Evolutionary conservation across 768 basidiomycete genomes (phyloP), one percentile per base, ranked within the genome.

Genomic region (Pulveroboletus sp.): DNA sequence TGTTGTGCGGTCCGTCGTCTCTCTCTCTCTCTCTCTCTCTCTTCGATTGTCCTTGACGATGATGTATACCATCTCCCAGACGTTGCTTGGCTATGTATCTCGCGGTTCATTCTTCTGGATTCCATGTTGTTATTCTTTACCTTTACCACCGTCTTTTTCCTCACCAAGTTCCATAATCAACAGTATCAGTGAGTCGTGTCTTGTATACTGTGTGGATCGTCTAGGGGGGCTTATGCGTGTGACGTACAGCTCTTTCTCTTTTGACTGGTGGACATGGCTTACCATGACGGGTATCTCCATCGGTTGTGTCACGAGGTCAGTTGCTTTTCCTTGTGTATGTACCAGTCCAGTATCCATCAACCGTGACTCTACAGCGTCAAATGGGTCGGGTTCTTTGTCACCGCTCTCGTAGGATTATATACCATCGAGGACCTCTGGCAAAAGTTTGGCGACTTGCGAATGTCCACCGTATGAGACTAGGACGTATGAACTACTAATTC

Each of bases 71-170:
- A 4, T 36, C 31, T n/a, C 21, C 2, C 27, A 96, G 96, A 99
- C 71, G 83, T 97, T 53, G 94, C 89, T 54, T 99, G 94, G 96
- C 69, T 98, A 39, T 88, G 85, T 60, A 99, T 98, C 65, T 95
- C 93, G 27, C 84, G 95, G 24, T 99, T 99, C 68, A 93, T 98
- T 70, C 83, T 99, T 33, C 76, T 99, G 61, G 96, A 99, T 67
- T 93, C 96, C 18, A 96, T 99, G 92, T 74, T 99, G n/a, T 75
- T 99, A 31, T 96, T 95, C 78, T 98, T 99, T 75, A 98, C 96
- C 36, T 92, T 97, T 77, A 84, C 90, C 63, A 94, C 94, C 38
- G 89, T 95, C 58, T 94, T 95, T 71, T 91, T 88, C 66, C 74
- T 98, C 43, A 83, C 90, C 42, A 96, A 94, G 70, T 98, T 98